A percentile compares a stretch with the other conserved stretches of the same genome.
Evolutionary conservation across 2,329 filamentous ascomycete genomes (phyloP).

Genomic region (Fragosphaeria purpurea): DNA sequence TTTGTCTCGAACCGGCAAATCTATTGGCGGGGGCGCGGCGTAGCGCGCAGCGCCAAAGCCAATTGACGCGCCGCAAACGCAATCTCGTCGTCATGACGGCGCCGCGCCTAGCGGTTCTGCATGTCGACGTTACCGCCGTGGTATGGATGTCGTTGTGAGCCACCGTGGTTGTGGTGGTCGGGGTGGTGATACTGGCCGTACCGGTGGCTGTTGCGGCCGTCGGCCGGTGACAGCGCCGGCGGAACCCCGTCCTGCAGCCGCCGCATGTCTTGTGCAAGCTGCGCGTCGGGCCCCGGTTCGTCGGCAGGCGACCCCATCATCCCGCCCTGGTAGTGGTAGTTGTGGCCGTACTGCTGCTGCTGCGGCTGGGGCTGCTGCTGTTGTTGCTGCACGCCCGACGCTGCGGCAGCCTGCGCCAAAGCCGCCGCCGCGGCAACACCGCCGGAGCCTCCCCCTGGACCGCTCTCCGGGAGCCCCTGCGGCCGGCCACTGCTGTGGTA

Average conservation of each 20-base stretch:
- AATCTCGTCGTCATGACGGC: background rate
- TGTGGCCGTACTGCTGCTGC: conserved; percentile 6
- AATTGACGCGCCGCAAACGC: too few relatives aligned
- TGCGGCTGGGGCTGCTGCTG: background rate
- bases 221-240: background rate
- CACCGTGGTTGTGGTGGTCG: too few relatives aligned
- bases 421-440: conserved; percentile 10
- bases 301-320: background rate
- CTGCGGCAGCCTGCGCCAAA: conserved; percentile 10
- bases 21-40: too few relatives aligned
- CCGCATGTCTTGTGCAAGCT: conserved; percentile 13
- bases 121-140: conserved; percentile 6
- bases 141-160: background rate
- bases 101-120: conserved; percentile 2
- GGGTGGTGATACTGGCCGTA: too few relatives aligned
- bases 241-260: conserved; percentile 3
- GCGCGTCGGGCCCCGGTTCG: conserved; percentile 10
- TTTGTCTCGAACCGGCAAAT: too few relatives aligned
- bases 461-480: background rate
- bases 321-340: background rate
- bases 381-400: conserved; percentile 1
- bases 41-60: too few relatives aligned
- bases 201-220: background rate
- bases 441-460: background rate
- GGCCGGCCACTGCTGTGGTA: background rate